phyloP scores from a whole-genome alignment of 2,329 filamentous ascomycete species.

The Pyrenochaeta sp. region DNA sequence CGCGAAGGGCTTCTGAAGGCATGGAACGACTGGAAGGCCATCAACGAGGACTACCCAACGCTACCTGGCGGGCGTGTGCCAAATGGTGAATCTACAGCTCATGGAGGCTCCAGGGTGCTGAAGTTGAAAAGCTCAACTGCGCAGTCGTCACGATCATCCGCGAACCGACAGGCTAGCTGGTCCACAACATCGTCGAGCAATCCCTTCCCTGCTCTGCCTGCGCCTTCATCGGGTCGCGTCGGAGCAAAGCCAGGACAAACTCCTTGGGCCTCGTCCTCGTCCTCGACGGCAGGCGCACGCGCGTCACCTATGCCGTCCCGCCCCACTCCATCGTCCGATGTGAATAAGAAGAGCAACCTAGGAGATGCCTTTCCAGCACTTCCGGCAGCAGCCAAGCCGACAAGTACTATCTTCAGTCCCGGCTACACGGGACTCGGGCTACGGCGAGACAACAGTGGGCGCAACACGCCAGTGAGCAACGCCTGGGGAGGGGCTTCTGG shows the following conservation, averaged over 20 bases:
- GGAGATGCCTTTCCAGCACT: conserved; percentile 81
- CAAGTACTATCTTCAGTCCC: conserved; percentile 61
- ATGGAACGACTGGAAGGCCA: conserved; percentile 95
- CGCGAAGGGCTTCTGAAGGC: conserved; percentile 77
- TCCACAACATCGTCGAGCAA: conserved; percentile 54
- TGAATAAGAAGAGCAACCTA: conserved; percentile 33
- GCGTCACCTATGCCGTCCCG: conserved; percentile 51
- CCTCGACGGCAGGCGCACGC: conserved; percentile 38
- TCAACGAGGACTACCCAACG: conserved; percentile 94
- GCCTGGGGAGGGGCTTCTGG: conserved; percentile 50
- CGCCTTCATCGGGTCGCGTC: conserved; percentile 36
- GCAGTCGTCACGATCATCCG: conserved; percentile 70
- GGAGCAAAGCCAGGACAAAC: conserved; percentile 48
- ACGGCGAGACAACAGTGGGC: conserved; percentile 53
- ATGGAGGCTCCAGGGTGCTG: conserved; percentile 68
- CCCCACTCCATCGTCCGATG: conserved; percentile 35
- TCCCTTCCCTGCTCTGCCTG: conserved; percentile 44
- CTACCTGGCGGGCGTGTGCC: conserved; percentile 69
- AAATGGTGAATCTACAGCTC: conserved; percentile 55
- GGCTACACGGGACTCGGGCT: conserved; percentile 58
- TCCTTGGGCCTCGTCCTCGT: conserved; percentile 47
- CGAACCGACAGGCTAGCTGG: conserved; percentile 66
- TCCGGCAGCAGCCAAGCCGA: conserved; percentile 77
- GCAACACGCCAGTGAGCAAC: conserved; percentile 47
- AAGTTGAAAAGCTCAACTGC: conserved; percentile 74